Evolutionary conservation across 1,284 basidiomycete species (phyloP).

Genomic region (Somion occarium): DNA sequence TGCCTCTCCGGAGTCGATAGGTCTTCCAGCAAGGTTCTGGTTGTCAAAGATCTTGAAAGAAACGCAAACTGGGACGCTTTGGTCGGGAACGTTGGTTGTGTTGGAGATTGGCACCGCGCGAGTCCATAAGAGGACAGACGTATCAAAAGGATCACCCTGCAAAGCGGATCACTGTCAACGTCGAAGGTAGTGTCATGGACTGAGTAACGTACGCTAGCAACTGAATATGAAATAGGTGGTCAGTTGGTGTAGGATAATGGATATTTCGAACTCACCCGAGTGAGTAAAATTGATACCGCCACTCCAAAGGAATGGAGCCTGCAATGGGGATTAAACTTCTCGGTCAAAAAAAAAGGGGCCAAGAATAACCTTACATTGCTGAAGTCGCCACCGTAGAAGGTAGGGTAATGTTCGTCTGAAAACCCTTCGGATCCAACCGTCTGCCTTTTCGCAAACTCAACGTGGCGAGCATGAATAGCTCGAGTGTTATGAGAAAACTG

Average conservation of each 20-base stretch:
- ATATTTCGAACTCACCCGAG: constrained; percentile 32
- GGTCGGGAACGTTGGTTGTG: constrained; percentile 35
- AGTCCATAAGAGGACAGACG: constrained; percentile 62
- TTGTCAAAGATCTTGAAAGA: constrained; percentile 44
- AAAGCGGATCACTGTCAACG: constrained; percentile 9
- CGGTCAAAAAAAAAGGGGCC: not conserved
- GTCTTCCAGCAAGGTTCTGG: constrained; percentile 31
- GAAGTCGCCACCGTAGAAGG: constrained; percentile 50
- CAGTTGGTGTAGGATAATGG: not conserved
- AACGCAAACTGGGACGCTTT: constrained; percentile 55
- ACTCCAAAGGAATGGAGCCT: constrained; percentile 49
- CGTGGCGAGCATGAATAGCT: constrained; percentile 34
- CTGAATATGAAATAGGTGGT: constrained; percentile 17
- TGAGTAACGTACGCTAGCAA: constrained; percentile 28
- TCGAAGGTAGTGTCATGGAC: not conserved
- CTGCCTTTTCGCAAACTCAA: constrained; percentile 36
- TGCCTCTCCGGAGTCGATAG: constrained; percentile 44
- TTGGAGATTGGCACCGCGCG: constrained; percentile 40
- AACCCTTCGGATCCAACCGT: constrained; percentile 34
- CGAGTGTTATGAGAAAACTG: constrained; percentile 39
- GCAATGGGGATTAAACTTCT: not conserved
- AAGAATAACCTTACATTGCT: constrained; percentile 36
- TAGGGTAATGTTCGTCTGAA: constrained; percentile 47
- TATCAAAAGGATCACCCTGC: constrained; percentile 57
- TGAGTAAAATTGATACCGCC: constrained; percentile 55